Conservation (phyloP, 108 stramenopile species). For the Thalassiosira profunda region DNA sequence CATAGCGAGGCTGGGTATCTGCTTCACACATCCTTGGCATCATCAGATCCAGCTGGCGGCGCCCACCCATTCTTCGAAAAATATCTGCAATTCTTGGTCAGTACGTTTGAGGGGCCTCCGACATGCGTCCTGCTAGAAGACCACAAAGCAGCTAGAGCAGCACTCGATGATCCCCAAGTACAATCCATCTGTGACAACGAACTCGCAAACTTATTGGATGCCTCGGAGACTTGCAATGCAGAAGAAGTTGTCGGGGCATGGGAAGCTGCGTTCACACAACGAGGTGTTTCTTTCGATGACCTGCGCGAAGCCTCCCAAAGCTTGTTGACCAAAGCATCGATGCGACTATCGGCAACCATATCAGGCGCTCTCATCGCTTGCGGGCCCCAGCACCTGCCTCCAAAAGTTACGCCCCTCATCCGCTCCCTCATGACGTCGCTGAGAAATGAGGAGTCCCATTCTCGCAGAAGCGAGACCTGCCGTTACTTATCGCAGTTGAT, state of each 20-base stretch:
- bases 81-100: slow-evolving; percentile 15
- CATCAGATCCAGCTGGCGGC: background rate
- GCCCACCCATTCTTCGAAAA: slow-evolving; percentile 5
- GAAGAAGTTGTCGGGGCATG: slow-evolving; percentile 7
- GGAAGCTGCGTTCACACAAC: slow-evolving; percentile 7
- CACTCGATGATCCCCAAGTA: slow-evolving; percentile 17
- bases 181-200: slow-evolving; percentile 27
- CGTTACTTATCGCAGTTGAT: slow-evolving; percentile 40
- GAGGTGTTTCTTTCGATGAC: slow-evolving; percentile 26
- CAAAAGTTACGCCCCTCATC: slow-evolving; percentile 71
- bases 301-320: slow-evolving; percentile 6
- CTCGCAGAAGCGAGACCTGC: slow-evolving; percentile 27
- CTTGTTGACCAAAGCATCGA: slow-evolving; percentile 30
- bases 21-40: slow-evolving; percentile 23
- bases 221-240: background rate
- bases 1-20: slow-evolving; percentile 55
- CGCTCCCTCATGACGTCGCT: slow-evolving; percentile 77
- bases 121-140: slow-evolving; percentile 10
- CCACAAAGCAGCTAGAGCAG: background rate
- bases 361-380: slow-evolving; percentile 55
- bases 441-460: slow-evolving; percentile 60
- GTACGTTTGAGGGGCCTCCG: background rate
- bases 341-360: slow-evolving; percentile 46
- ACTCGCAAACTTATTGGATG: slow-evolving; percentile 12
- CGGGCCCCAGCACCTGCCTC: slow-evolving; percentile 43